These are phyloP conservation scores for Erythrophleum fordii DNA, from an alignment of 306 rosid genomes.

Conservation along the genomic window DNA sequence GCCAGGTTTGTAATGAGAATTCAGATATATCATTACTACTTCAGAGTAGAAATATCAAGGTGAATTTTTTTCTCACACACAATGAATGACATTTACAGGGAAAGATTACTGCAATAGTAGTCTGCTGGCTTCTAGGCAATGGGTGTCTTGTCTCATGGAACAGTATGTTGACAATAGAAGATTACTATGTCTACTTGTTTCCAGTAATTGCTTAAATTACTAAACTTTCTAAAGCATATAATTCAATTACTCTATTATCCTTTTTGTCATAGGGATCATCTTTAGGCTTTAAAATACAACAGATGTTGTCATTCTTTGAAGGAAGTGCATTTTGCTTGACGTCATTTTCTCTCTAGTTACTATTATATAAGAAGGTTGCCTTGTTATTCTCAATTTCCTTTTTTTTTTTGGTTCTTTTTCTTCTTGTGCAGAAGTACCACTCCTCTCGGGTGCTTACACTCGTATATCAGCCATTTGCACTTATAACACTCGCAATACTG, in stretches of 20 bases:
- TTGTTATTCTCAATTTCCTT: background rate
- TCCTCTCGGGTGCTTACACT: conserved; percentile 81
- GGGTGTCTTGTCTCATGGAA: conserved; percentile 91
- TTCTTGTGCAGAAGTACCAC: conserved; percentile 71
- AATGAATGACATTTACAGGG: conserved; percentile 55
- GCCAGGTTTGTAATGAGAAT: conserved; percentile 52
- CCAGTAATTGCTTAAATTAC: conserved; percentile 59
- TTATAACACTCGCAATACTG: conserved; percentile 59
- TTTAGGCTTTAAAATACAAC: background rate
- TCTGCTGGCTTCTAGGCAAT: conserved; percentile 93
- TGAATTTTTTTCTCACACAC: conserved; percentile 27
- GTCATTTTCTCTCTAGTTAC: conserved; percentile 17
- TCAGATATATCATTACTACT: conserved; percentile 1
- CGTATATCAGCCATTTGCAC: conserved; percentile 89
- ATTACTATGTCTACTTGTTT: conserved; percentile 75
- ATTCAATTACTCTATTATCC: background rate
- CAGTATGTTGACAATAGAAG: conserved; percentile 89
- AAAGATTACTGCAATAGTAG: conserved; percentile 55
- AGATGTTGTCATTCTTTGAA: background rate
- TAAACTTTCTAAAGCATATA: background rate
- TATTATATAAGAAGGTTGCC: background rate
- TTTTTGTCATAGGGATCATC: background rate
- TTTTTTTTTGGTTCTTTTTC: no score
- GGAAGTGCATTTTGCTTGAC: background rate
- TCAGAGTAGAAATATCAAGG: background rate